These are phyloP conservation scores for Tetradesmus lagerheimii DNA, from an alignment of 139 green algal species.

Conservation along the genomic window DNA sequence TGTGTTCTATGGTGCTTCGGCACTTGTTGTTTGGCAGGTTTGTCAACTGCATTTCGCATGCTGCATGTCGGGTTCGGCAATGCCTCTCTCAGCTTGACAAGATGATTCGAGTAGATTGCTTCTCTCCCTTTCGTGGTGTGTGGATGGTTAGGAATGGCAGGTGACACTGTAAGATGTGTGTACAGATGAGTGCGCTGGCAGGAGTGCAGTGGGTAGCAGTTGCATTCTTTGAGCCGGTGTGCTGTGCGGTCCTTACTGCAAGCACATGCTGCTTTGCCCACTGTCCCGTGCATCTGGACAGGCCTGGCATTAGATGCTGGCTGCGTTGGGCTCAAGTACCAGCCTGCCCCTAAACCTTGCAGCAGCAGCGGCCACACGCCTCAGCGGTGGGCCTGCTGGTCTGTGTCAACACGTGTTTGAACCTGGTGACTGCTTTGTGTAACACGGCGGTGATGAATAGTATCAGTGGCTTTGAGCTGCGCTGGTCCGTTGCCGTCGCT, in stretches of 20 bases:
- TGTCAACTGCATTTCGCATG: neutral
- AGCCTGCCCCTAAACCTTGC: neutral
- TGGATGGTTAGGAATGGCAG: neutral
- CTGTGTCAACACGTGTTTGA: neutral
- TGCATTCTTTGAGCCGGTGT: neutral
- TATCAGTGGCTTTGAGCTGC: no score
- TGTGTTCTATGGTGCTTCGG: no score
- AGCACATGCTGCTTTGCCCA: neutral
- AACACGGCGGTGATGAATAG: no score
- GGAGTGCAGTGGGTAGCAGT: neutral
- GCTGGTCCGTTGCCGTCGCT: no score
- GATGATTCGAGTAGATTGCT: neutral
- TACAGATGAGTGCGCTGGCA: neutral
- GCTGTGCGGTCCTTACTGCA: neutral
- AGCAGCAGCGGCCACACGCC: neutral
- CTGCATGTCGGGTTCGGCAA: neutral
- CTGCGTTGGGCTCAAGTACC: neutral
- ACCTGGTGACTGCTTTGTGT: neutral
- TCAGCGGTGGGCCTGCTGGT: neutral
- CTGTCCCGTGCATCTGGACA: neutral
- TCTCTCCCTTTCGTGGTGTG: neutral
- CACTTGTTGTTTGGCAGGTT: neutral
- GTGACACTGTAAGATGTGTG: neutral
- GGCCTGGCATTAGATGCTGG: neutral
- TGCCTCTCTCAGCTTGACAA: constrained; percentile 21